A percentile compares a stretch with the other conserved stretches of the same genome.
These are phyloP conservation scores for Sutorius australiensis DNA, from an alignment of 768 basidiomycete species.

Conservation along the genomic window DNA sequence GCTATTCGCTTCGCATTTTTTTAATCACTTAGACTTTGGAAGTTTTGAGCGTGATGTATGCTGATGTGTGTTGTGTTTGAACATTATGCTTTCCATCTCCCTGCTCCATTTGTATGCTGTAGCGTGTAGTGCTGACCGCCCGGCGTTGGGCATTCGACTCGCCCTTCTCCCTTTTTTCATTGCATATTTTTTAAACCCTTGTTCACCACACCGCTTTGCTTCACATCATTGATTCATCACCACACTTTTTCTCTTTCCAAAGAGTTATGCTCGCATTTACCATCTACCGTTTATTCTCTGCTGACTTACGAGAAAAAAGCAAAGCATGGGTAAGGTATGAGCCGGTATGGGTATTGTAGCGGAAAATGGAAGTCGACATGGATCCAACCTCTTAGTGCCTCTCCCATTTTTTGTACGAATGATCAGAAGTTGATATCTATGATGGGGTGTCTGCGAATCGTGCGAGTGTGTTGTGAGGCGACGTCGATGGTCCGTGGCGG, in stretches of 20 bases:
- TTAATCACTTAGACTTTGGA: slow-evolving; percentile 15
- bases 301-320: slow-evolving; percentile 3
- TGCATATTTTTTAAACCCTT: not conserved
- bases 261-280: slow-evolving; percentile 17
- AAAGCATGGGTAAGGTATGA: not conserved
- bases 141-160: not conserved
- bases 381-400: not conserved
- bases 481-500: too few species aligned
- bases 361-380: slow-evolving; percentile 19
- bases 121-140: slow-evolving; percentile 20
- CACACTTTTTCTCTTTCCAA: not conserved
- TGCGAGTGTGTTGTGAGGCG: too few species aligned
- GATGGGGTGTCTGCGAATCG: not conserved
- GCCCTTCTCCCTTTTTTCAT: not conserved
- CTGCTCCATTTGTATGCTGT: slow-evolving; percentile 28
- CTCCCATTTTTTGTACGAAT: slow-evolving; percentile 6
- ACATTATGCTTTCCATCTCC: slow-evolving; percentile 17
- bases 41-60: slow-evolving; percentile 24
- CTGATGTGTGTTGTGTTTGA: slow-evolving; percentile 20
- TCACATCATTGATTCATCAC: slow-evolving; percentile 8
- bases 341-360: not conserved
- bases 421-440: slow-evolving; percentile 1
- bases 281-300: too few species aligned
- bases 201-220: too few species aligned
- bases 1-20: not conserved